phyloP scores from a whole-genome alignment of 768 basidiomycete species.

The Lentinus tigrinus region DNA sequence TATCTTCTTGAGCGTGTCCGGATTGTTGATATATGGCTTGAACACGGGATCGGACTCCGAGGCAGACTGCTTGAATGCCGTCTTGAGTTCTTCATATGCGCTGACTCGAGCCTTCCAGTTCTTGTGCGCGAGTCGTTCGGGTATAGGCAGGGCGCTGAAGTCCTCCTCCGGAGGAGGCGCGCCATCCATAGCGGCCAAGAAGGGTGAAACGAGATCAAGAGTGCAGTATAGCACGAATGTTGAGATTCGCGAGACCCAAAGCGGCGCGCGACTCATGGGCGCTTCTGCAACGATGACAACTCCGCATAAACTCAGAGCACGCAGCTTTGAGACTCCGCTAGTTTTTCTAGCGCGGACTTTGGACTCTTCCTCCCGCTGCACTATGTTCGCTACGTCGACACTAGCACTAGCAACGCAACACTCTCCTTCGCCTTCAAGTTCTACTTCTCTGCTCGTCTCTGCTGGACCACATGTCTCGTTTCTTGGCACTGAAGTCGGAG shows the following conservation, averaged over 20 bases:
- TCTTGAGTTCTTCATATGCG: constrained; percentile 86
- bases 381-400: not conserved
- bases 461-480: no score
- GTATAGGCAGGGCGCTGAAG: constrained; percentile 74
- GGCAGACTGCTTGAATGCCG: constrained; percentile 83
- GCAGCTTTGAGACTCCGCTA: not conserved
- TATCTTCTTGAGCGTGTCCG: constrained; percentile 81
- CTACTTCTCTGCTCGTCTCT: no score
- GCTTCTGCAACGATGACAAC: not conserved
- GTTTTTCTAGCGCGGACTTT: not conserved
- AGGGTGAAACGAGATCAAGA: constrained; percentile 9
- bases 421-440: no score
- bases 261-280: constrained; percentile 12
- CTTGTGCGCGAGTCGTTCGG: constrained; percentile 87
- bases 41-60: constrained; percentile 95
- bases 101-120: constrained; percentile 98
- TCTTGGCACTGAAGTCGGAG: no score
- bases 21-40: constrained; percentile 78
- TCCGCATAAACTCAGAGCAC: not conserved
- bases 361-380: not conserved
- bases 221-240: constrained; percentile 4
- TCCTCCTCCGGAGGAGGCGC: constrained; percentile 93
- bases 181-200: constrained; percentile 68
- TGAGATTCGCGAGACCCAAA: constrained; percentile 9
- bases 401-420: no score